Evolutionary conservation across 2,329 filamentous ascomycete species (phyloP).

Genomic region (Pleoardoris graminearum): DNA sequence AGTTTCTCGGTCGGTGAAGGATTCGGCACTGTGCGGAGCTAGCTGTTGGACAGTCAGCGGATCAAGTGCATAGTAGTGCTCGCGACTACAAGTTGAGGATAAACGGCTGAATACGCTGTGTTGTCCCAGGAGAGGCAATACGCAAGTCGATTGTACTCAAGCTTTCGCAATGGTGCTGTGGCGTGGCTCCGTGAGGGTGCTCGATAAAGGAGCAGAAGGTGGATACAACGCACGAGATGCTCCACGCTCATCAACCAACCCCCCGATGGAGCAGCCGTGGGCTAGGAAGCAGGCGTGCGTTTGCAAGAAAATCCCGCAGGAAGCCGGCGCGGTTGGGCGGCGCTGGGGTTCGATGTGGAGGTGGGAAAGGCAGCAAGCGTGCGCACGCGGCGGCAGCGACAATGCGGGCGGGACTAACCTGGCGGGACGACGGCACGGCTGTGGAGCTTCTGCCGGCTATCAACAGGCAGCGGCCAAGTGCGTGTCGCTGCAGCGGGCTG

Average conservation of each 20-base stretch:
- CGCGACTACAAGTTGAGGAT: no score
- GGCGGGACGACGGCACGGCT: neutral
- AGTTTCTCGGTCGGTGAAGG: slow-evolving; percentile 18
- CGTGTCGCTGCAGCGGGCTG: neutral
- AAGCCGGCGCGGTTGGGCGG: neutral
- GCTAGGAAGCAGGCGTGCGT: neutral
- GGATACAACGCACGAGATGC: neutral
- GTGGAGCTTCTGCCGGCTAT: neutral
- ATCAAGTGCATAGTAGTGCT: neutral
- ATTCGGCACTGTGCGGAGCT: neutral
- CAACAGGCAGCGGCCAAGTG: neutral
- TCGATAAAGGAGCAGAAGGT: neutral
- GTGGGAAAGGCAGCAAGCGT: slow-evolving; percentile 3
- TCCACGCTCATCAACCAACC: neutral
- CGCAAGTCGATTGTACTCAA: no score
- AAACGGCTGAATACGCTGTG: no score
- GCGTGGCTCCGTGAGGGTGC: neutral
- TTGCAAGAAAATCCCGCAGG: neutral
- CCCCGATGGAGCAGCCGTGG: neutral
- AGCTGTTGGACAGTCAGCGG: neutral
- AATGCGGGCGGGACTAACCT: slow-evolving; percentile 7
- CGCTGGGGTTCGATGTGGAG: neutral
- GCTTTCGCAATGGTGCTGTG: no score
- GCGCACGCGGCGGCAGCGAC: slow-evolving; percentile 1
- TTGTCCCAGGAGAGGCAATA: no score